Conservation (phyloP, 257 asterid species). For the Penstemon newberryi region DNA sequence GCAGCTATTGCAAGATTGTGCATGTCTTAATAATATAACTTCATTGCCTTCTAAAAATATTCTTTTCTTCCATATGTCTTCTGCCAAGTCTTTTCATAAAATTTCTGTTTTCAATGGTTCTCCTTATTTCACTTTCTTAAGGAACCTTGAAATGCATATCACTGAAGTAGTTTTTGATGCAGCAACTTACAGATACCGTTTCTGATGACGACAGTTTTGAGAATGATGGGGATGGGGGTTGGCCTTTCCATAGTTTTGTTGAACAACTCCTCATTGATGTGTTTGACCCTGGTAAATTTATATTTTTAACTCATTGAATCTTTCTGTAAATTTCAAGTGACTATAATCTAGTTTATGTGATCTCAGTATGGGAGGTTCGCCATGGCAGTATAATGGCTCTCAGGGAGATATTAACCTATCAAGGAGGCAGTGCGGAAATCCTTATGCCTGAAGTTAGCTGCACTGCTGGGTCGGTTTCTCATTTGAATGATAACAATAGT, state of each 20-base stretch:
- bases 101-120: not conserved
- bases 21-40: not conserved
- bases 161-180: slow-evolving; percentile 48
- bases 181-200: slow-evolving; percentile 66
- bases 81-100: slow-evolving; percentile 21
- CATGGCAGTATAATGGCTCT: slow-evolving; percentile 99
- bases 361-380: slow-evolving; percentile 97
- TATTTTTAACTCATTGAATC: slow-evolving; percentile 11
- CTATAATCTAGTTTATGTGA: slow-evolving; percentile 27
- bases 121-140: slow-evolving; percentile 3
- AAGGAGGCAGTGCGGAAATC: slow-evolving; percentile 92
- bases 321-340: slow-evolving; percentile 24
- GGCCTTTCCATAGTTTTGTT: slow-evolving; percentile 93
- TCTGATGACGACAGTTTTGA: slow-evolving; percentile 85
- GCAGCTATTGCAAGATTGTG: not conserved
- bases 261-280: slow-evolving; percentile 94
- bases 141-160: slow-evolving; percentile 26
- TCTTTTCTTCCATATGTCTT: slow-evolving; percentile 16
- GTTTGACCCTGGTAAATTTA: slow-evolving; percentile 79
- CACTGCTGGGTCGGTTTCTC: slow-evolving; percentile 34
- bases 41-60: slow-evolving; percentile 8
- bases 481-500: slow-evolving; percentile 40
- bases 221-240: slow-evolving; percentile 73
- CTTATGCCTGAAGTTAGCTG: slow-evolving; percentile 55
- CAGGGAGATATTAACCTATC: slow-evolving; percentile 92